Percentiles rank a stretch among this genome's conserved stretches.
Conservation (phyloP, 2,329 filamentous ascomycete genomes). For the Didymella keratinophila region DNA sequence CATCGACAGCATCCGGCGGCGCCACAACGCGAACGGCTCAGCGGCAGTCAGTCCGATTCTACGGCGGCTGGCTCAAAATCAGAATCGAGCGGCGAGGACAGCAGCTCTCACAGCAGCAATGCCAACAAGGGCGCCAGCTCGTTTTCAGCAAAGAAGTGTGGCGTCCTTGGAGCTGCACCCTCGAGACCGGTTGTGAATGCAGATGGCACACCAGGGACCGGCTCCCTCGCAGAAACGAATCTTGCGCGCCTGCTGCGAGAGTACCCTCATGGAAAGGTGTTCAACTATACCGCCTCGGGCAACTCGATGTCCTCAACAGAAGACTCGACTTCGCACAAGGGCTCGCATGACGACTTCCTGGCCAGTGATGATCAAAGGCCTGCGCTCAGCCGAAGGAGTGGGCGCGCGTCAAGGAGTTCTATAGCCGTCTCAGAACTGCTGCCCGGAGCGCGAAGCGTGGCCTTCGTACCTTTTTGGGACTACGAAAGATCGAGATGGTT, state of each 20-base stretch:
- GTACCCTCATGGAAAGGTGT: constrained; percentile 38
- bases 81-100: constrained; percentile 31
- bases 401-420: constrained; percentile 38
- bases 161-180: constrained; percentile 37
- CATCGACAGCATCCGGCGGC: constrained; percentile 21
- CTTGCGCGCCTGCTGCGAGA: constrained; percentile 33
- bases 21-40: constrained; percentile 9
- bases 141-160: constrained; percentile 28
- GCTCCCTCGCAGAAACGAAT: constrained; percentile 30
- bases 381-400: background rate
- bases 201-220: constrained; percentile 6
- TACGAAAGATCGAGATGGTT: constrained; percentile 49
- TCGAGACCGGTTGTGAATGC: constrained; percentile 1
- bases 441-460: constrained; percentile 44
- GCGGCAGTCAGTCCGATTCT: constrained; percentile 11
- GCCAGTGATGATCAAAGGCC: background rate
- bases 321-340: constrained; percentile 19
- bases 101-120: constrained; percentile 11
- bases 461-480: constrained; percentile 53
- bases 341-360: background rate
- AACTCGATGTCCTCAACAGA: constrained; percentile 32
- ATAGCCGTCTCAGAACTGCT: constrained; percentile 62
- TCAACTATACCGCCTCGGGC: constrained; percentile 32
- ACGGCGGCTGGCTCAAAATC: constrained; percentile 21
- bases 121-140: background rate